A percentile compares a stretch with the other conserved stretches of the same genome.
phyloP scores from a whole-genome alignment of 495 filamentous ascomycete species.

The Tuber brumale region DNA sequence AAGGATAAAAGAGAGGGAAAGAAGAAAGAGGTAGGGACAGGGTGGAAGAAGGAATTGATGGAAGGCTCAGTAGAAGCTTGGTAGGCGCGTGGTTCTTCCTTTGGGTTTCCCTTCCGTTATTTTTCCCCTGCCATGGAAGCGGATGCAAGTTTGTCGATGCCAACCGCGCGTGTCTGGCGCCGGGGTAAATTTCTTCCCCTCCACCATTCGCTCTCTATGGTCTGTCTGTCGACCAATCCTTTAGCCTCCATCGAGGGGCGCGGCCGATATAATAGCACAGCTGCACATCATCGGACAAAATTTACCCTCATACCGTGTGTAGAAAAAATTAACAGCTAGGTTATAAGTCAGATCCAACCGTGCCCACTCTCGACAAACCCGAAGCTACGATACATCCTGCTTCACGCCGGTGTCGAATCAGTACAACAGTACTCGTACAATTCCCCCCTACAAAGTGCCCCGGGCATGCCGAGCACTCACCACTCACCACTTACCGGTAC shows the following conservation, averaged over 20 bases:
- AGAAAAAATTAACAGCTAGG: too few species aligned
- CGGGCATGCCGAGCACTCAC: not conserved
- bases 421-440: not conserved
- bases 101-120: not conserved
- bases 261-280: too few species aligned
- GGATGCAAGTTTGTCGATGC: not conserved
- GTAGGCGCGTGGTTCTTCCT: not conserved
- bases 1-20: not conserved
- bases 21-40: not conserved
- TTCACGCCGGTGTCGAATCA: not conserved
- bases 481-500: too few species aligned
- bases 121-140: not conserved
- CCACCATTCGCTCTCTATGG: not conserved
- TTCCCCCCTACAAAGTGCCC: not conserved
- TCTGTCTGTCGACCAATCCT: not conserved
- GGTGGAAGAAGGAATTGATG: not conserved
- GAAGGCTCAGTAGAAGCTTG: not conserved
- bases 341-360: too few species aligned
- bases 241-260: not conserved
- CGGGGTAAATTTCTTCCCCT: not conserved
- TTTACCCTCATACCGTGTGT: too few species aligned
- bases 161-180: constrained; percentile 2
- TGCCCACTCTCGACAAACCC: not conserved
- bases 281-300: too few species aligned
- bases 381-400: not conserved